Evolutionary conservation across 306 rosid species (phyloP).

Genomic region (Cicer yamashitae): DNA sequence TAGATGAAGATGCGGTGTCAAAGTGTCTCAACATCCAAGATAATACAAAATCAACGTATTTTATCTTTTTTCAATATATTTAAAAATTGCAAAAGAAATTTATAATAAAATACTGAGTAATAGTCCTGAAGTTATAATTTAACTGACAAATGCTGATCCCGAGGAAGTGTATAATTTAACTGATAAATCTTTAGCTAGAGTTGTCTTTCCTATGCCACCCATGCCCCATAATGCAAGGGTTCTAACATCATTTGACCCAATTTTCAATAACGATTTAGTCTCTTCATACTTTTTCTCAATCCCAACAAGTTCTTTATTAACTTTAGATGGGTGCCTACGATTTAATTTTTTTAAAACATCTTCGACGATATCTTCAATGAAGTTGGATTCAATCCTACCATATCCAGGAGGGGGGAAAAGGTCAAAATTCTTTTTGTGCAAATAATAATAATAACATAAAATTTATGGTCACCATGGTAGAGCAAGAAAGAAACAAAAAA

Average conservation of each 20-base stretch:
- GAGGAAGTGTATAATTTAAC: no score
- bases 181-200: not conserved
- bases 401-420: not conserved
- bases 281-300: not conserved
- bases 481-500: not conserved
- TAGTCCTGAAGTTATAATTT: no score
- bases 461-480: not conserved
- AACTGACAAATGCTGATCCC: no score
- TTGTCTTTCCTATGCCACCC: constrained; percentile 33
- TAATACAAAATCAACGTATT: no score
- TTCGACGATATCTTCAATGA: constrained; percentile 24
- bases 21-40: no score
- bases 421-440: not conserved
- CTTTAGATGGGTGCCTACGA: not conserved
- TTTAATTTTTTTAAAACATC: constrained; percentile 12
- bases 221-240: constrained; percentile 40
- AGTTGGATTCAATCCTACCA: constrained; percentile 25
- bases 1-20: no score
- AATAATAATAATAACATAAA: not conserved
- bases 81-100: no score
- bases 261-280: not conserved
- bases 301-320: constrained; percentile 6
- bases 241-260: not conserved
- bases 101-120: no score
- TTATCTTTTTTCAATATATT: no score